Base-by-base conservation (phyloP, 1,139 yeast species). In the Candida sp. region DNA sequence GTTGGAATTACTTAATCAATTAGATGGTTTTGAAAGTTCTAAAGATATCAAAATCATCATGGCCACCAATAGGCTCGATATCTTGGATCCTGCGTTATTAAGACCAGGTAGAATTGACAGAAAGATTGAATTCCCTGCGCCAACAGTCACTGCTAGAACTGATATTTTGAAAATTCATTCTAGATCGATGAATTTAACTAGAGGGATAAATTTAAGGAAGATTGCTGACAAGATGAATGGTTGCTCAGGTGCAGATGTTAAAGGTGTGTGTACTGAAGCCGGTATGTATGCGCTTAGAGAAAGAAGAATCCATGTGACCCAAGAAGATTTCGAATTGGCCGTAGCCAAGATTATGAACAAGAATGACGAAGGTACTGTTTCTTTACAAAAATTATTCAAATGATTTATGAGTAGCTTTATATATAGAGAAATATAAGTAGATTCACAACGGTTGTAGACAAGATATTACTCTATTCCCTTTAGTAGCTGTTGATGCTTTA, bases 221-320 rank as follows among this genome's bases (percentile, higher is more conserved):
- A 87, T 93, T 54, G 99, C 99, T n/a, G 98, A 93, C 62, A 90
- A 89, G 63, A 93, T 93, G 99, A 90, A 87, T 57, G 98, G 98
- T 32, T 90, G 97, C 61, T 89, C 97, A 3, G 99, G 99, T 62
- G 99, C 99, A 11, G 99, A 93, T 68, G 97, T 93, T 47, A 93
- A 93, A 68, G 99, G 98, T 69, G 98, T 93, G 21, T 93, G 99
- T 68, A 93, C 98, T 1, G 99, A 93, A 65, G 98, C 98, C 19
- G 99, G 99, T 56, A 93, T 93, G 98, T 93, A 89, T 63, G 98
- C 98, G 3, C 75, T 93, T 56, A 85, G 99, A 66, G 99, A 93
- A 68, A 84, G 98, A 70, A 82, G 99, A 69, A 90, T 93, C 46
- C 99, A 93, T 61, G 96, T 93, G 33, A 93, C 97, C 4, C 98